A percentile compares a stretch with the other conserved stretches of the same genome.
Evolutionary conservation across 441 rosid species (phyloP).

Genomic region (Sinapis alba): DNA sequence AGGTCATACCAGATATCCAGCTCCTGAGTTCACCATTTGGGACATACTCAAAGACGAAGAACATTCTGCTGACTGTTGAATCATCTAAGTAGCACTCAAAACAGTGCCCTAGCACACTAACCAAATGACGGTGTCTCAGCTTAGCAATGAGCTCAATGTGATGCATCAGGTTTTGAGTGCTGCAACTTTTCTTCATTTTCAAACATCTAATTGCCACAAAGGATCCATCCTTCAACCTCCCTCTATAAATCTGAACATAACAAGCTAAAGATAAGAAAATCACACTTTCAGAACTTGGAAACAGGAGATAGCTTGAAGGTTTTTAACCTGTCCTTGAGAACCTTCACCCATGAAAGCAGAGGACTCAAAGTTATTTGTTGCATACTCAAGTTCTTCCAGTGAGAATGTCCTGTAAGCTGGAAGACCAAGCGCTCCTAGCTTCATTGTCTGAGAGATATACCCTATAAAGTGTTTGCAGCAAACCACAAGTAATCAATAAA

Average conservation of each 20-base stretch:
- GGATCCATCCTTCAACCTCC: constrained; percentile 77
- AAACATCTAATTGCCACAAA: constrained; percentile 45
- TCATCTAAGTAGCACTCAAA: constrained; percentile 92
- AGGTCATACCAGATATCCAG: constrained; percentile 80
- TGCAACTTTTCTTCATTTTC: constrained; percentile 54
- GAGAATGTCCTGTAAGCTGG: constrained; percentile 86
- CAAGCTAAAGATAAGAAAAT: neutral
- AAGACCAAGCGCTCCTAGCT: constrained; percentile 83
- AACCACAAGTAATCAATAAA: constrained; percentile 13
- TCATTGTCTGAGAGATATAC: constrained; percentile 87
- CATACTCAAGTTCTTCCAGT: constrained; percentile 83
- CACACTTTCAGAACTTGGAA: neutral
- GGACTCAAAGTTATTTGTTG: constrained; percentile 78
- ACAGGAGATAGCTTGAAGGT: neutral
- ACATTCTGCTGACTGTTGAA: constrained; percentile 91
- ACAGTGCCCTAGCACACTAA: constrained; percentile 92
- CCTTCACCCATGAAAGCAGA: constrained; percentile 95
- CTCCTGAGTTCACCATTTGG: constrained; percentile 83
- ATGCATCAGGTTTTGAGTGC: constrained; percentile 79
- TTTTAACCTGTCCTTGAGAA: constrained; percentile 79
- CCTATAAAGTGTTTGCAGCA: constrained; percentile 48
- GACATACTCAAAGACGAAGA: constrained; percentile 83
- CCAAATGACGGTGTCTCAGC: constrained; percentile 85
- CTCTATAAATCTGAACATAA: constrained; percentile 74
- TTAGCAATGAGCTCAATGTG: constrained; percentile 86